Percentiles rank a stretch among this genome's conserved stretches.
These are phyloP conservation scores for Myxozyma geophila DNA, from an alignment of 805 yeast genomes.

Conservation along the genomic window DNA sequence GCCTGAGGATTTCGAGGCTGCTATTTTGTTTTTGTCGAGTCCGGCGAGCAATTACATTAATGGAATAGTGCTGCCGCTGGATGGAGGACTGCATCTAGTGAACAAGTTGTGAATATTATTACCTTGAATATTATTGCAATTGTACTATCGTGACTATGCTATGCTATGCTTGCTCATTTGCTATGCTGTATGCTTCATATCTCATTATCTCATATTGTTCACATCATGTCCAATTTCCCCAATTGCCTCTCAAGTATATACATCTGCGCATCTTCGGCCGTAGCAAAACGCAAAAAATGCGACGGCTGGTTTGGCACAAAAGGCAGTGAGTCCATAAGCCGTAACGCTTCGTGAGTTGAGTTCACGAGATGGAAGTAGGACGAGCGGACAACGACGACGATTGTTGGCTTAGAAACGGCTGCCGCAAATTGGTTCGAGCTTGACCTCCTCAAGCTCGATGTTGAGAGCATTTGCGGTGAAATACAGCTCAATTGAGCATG, in stretches of 20 bases:
- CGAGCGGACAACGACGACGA: conserved; percentile 20
- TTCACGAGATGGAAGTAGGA: conserved; percentile 13
- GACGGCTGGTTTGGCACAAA: conserved; percentile 8
- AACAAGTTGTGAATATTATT: conserved; percentile 38
- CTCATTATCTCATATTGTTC: no score
- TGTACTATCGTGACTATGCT: no score
- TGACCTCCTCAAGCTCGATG: no score
- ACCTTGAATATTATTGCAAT: no score
- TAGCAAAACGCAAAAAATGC: conserved; percentile 20
- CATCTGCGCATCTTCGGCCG: conserved; percentile 20
- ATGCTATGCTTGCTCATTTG: no score
- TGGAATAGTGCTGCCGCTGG: conserved; percentile 69
- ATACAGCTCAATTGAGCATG: no score
- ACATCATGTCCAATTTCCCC: not conserved
- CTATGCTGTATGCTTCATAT: no score
- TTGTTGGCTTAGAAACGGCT: not conserved
- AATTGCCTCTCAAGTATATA: conserved; percentile 12
- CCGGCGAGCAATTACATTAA: conserved; percentile 64
- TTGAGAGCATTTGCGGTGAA: no score
- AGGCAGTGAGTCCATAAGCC: conserved; percentile 6
- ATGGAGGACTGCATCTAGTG: conserved; percentile 65
- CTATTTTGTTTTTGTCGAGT: conserved; percentile 60
- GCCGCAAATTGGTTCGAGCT: not conserved
- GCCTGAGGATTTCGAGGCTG: conserved; percentile 61
- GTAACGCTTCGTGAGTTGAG: conserved; percentile 13